phyloP scores from a whole-genome alignment of 192 early-diverging fungal genomes.

The Linnemannia hyalina region DNA sequence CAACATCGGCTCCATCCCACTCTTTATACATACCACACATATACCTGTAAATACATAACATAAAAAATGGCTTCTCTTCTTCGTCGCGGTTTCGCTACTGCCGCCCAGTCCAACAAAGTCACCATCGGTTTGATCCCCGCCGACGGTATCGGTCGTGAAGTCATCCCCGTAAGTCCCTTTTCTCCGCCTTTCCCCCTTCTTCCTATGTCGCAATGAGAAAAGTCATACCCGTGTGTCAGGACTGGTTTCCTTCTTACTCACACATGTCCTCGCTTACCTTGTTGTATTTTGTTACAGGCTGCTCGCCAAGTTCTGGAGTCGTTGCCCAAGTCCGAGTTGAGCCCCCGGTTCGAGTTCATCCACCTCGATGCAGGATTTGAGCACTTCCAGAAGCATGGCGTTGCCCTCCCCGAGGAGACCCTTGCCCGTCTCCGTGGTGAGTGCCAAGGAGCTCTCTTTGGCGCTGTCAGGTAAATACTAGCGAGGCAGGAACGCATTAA shows the following conservation, averaged over 20 bases:
- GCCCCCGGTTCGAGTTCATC: conserved; percentile 82
- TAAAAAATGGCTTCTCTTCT: conserved; percentile 45
- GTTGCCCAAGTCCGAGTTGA: conserved; percentile 61
- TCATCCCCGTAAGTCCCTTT: conserved; percentile 80
- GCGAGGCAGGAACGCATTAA: not conserved
- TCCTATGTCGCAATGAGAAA: not conserved
- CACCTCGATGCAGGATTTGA: conserved; percentile 96
- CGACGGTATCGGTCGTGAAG: conserved; percentile 97
- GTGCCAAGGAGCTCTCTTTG: conserved; percentile 96
- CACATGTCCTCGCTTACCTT: not conserved
- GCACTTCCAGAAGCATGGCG: conserved; percentile 93
- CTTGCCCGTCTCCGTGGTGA: conserved; percentile 83
- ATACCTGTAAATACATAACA: not conserved
- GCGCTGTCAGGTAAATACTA: conserved; percentile 83
- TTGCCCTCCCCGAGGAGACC: conserved; percentile 90
- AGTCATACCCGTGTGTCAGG: too few species aligned
- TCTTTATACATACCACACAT: not conserved
- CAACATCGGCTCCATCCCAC: not conserved
- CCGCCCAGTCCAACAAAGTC: conserved; percentile 64
- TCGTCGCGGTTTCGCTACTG: conserved; percentile 55
- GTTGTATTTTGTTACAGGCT: conserved; percentile 64
- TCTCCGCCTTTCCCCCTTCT: not conserved
- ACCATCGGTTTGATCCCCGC: conserved; percentile 95
- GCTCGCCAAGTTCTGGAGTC: conserved; percentile 91
- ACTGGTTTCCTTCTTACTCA: not conserved